Evolutionary conservation across 805 yeast genomes (phyloP).

Genomic region (Candida methanosorbosa): DNA sequence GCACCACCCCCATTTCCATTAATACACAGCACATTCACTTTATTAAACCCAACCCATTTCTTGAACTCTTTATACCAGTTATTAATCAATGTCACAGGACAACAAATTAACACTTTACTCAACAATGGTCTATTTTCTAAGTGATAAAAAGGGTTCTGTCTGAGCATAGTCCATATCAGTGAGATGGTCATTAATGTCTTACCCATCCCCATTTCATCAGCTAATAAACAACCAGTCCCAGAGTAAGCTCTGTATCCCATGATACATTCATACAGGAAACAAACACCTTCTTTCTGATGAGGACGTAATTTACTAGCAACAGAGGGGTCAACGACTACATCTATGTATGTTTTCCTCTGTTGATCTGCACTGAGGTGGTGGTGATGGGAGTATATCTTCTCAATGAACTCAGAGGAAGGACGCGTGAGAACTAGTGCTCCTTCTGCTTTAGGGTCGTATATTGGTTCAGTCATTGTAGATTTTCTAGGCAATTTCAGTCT

Average conservation of each 20-base stretch:
- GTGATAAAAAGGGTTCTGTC: slow-evolving; percentile 42
- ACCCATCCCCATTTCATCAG: slow-evolving; percentile 93
- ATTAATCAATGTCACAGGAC: slow-evolving; percentile 82
- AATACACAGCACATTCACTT: slow-evolving; percentile 58
- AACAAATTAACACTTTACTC: slow-evolving; percentile 65
- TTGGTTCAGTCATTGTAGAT: slow-evolving; percentile 19
- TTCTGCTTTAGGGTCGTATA: slow-evolving; percentile 27
- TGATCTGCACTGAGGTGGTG: no score
- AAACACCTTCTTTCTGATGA: slow-evolving; percentile 82
- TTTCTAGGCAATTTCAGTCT: slow-evolving; percentile 4
- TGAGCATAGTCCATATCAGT: slow-evolving; percentile 73
- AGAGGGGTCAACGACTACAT: slow-evolving; percentile 54
- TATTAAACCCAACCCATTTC: slow-evolving; percentile 73
- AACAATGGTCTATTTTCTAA: slow-evolving; percentile 28
- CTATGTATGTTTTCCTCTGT: slow-evolving; percentile 11
- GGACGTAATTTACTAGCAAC: slow-evolving; percentile 52
- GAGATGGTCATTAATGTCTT: slow-evolving; percentile 83
- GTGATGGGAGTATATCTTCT: no score
- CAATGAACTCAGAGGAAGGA: slow-evolving; percentile 5
- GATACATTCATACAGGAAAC: slow-evolving; percentile 73
- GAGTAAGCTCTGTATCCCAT: slow-evolving; percentile 52
- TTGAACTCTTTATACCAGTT: slow-evolving; percentile 87
- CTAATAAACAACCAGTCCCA: slow-evolving; percentile 70
- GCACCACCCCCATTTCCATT: slow-evolving; percentile 38
- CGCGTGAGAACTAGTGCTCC: slow-evolving; percentile 36